phyloP scores from a whole-genome alignment of 495 filamentous ascomycete species.

The Lasiosphaeris hirsuta region DNA sequence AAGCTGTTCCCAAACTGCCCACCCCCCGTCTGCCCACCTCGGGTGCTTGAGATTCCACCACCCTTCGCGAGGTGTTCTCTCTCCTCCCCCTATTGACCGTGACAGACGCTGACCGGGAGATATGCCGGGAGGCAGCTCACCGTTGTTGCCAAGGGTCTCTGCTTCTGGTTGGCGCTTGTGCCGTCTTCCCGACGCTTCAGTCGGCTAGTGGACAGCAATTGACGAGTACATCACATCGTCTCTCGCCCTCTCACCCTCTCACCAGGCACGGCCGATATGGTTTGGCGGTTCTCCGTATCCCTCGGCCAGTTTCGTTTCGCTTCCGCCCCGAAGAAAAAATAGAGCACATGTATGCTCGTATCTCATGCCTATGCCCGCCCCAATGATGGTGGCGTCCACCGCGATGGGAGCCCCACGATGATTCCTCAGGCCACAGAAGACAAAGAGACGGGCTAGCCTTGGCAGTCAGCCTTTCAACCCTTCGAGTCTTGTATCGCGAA shows the following conservation, averaged over 20 bases:
- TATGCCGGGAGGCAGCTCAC: conserved; percentile 1
- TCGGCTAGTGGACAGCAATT: neutral
- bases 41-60: conserved; percentile 1
- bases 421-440: too few species aligned
- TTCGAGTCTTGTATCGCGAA: too few species aligned
- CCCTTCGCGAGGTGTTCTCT: conserved; percentile 9
- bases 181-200: neutral
- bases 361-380: too few species aligned
- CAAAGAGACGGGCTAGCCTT: too few species aligned
- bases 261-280: neutral
- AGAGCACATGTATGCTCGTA: neutral
- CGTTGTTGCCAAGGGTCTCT: neutral
- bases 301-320: neutral
- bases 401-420: too few species aligned
- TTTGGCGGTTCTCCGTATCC: neutral
- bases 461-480: too few species aligned
- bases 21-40: neutral
- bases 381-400: too few species aligned
- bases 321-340: neutral
- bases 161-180: conserved; percentile 1
- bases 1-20: neutral
- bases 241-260: neutral
- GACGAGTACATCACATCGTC: neutral
- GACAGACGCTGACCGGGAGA: conserved; percentile 4
- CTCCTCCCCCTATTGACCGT: neutral